phyloP scores from a whole-genome alignment of 2,329 filamentous ascomycete genomes.

The Beauveria pseudobassiana region DNA sequence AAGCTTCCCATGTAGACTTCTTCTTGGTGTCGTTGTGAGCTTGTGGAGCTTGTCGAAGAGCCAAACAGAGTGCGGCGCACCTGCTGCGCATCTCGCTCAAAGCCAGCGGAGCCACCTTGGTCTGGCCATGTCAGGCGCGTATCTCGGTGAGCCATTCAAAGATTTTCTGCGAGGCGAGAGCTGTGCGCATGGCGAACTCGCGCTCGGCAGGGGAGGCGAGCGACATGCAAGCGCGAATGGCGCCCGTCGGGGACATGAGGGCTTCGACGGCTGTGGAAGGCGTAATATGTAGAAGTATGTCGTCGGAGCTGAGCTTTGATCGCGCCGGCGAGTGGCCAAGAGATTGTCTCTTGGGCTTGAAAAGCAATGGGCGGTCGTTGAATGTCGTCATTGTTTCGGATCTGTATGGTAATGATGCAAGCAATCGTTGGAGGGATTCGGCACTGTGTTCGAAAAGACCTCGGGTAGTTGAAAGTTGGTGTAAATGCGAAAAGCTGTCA shows the following conservation, averaged over 20 bases:
- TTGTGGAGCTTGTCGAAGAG: constrained; percentile 14
- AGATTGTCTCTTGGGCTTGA: constrained; percentile 27
- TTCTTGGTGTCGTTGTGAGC: constrained; percentile 19
- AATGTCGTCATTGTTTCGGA: constrained; percentile 20
- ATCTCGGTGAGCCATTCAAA: constrained; percentile 72
- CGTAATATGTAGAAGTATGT: constrained; percentile 54
- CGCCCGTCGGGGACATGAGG: constrained; percentile 45
- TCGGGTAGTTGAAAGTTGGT: constrained; percentile 12
- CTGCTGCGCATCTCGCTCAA: constrained; percentile 37
- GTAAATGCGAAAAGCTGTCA: constrained; percentile 6
- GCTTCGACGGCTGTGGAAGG: constrained; percentile 54
- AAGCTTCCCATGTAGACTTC: constrained; percentile 62
- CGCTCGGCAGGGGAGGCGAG: constrained; percentile 57
- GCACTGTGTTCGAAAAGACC: not conserved
- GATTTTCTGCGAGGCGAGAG: constrained; percentile 62
- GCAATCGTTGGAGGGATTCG: not conserved
- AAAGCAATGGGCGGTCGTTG: constrained; percentile 26
- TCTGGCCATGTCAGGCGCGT: constrained; percentile 48
- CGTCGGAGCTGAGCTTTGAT: constrained; percentile 38
- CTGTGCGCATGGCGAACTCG: constrained; percentile 63
- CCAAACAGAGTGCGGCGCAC: constrained; percentile 28
- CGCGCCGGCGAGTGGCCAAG: constrained; percentile 36
- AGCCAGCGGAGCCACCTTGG: constrained; percentile 42
- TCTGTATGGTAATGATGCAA: not conserved
- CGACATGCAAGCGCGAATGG: constrained; percentile 52